Evolutionary conservation across 2,329 filamentous ascomycete genomes (phyloP).

Genomic region (Colletotrichum plurivorum): DNA sequence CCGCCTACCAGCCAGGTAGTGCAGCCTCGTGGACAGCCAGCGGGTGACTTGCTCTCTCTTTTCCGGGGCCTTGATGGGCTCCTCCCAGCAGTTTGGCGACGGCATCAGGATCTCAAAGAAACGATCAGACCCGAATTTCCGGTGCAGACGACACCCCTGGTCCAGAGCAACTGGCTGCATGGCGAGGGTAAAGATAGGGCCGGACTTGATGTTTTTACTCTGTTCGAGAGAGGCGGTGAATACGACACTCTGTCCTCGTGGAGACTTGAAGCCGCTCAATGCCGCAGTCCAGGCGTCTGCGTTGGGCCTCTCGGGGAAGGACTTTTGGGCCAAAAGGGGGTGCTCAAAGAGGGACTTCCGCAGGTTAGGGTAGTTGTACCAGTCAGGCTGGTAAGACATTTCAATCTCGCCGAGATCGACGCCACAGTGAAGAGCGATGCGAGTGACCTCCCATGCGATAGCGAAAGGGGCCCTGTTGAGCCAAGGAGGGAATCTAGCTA

Average conservation of each 20-base stretch:
- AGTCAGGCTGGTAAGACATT: constrained; percentile 55
- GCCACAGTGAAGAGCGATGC: constrained; percentile 61
- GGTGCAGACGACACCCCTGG: constrained; percentile 63
- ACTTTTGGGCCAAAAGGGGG: constrained; percentile 57
- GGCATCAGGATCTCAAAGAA: constrained; percentile 71
- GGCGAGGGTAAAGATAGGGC: constrained; percentile 60
- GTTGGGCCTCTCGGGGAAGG: constrained; percentile 63
- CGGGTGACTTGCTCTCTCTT: constrained; percentile 42
- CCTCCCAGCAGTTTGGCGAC: constrained; percentile 50
- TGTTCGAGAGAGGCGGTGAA: constrained; percentile 53
- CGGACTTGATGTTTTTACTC: constrained; percentile 38
- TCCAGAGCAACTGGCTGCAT: constrained; percentile 66
- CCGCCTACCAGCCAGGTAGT: constrained; percentile 60
- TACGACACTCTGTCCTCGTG: constrained; percentile 54
- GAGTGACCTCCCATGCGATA: constrained; percentile 67
- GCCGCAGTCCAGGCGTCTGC: constrained; percentile 62
- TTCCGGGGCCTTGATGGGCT: constrained; percentile 45
- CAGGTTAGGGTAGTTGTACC: constrained; percentile 60
- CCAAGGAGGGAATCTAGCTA: constrained; percentile 30
- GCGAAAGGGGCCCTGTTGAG: constrained; percentile 62
- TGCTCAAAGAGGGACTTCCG: constrained; percentile 57
- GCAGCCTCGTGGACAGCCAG: constrained; percentile 57
- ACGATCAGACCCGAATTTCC: constrained; percentile 71
- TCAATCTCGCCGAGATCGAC: constrained; percentile 55
- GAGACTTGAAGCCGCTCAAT: constrained; percentile 52